Percentiles rank a stretch among this genome's conserved stretches.
These are phyloP conservation scores for Quercus tomentella DNA, from an alignment of 331 rosid genomes.

Conservation along the genomic window DNA sequence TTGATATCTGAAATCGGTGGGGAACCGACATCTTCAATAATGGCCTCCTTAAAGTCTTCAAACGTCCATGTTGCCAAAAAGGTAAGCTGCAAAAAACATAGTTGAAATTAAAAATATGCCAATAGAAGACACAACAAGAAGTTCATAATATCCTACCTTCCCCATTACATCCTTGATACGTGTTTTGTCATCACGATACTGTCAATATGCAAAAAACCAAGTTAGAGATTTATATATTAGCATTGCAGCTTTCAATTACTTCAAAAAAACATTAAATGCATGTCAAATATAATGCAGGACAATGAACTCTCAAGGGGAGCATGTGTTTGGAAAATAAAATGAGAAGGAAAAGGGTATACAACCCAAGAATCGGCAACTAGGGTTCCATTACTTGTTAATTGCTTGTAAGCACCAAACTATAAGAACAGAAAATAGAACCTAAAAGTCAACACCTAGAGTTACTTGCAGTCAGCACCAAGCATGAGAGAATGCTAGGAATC, in stretches of 20 bases:
- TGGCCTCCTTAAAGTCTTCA: conserved; percentile 67
- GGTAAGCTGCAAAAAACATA: conserved; percentile 41
- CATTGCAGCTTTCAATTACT: background rate
- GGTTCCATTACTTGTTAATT: too few relatives aligned
- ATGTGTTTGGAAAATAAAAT: too few relatives aligned
- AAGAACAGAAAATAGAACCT: too few relatives aligned
- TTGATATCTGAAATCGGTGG: conserved; percentile 67
- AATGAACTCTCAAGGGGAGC: too few relatives aligned
- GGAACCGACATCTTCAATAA: conserved; percentile 53
- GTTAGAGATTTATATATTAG: conserved; percentile 7
- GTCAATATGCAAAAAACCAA: conserved; percentile 6
- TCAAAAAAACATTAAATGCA: background rate
- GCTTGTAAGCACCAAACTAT: too few relatives aligned
- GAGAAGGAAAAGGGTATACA: too few relatives aligned
- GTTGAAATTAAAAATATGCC: conserved; percentile 16
- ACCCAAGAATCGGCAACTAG: too few relatives aligned
- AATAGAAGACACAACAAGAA: conserved; percentile 12
- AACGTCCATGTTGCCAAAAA: conserved; percentile 58
- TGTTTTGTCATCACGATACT: conserved; percentile 86
- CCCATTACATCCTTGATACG: conserved; percentile 66
- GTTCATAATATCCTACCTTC: conserved; percentile 49
- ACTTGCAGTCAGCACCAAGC: background rate
- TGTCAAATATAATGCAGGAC: too few relatives aligned
- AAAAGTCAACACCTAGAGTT: too few relatives aligned
- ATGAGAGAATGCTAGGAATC: background rate